These are phyloP conservation scores for Pluteus cervinus DNA, from an alignment of 768 basidiomycete species.

Conservation along the genomic window DNA sequence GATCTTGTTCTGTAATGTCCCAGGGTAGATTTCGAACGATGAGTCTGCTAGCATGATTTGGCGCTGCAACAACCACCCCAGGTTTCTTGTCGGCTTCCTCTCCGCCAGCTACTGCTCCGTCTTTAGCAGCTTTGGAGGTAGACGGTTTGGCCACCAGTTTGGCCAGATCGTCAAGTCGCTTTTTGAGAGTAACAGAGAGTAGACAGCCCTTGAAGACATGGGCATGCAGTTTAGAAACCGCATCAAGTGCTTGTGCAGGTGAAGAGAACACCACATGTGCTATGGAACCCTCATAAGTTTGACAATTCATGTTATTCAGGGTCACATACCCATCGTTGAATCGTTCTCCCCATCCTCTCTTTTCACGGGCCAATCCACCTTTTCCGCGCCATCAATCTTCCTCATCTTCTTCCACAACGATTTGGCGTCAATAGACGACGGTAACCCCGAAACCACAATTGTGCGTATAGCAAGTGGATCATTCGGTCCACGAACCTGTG, in stretches of 20 bases:
- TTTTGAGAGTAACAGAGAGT: constrained; percentile 85
- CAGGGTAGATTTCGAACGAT: constrained; percentile 91
- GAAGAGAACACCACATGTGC: constrained; percentile 73
- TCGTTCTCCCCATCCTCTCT: constrained; percentile 39
- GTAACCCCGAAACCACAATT: constrained; percentile 70
- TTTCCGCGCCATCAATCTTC: constrained; percentile 73
- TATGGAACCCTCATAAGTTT: constrained; percentile 13
- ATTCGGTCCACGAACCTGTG: constrained; percentile 30
- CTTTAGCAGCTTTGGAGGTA: constrained; percentile 12
- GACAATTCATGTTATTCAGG: not conserved
- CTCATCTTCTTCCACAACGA: constrained; percentile 81
- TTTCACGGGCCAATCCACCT: constrained; percentile 63
- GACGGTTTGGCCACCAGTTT: constrained; percentile 33
- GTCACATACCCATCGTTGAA: constrained; percentile 39
- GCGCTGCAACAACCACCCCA: constrained; percentile 30
- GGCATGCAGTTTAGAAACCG: constrained; percentile 79
- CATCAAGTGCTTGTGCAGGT: constrained; percentile 60
- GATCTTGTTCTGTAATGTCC: constrained; percentile 75
- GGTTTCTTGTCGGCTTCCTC: constrained; percentile 22
- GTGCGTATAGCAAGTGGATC: constrained; percentile 87
- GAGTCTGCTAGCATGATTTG: constrained; percentile 71
- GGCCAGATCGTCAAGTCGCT: constrained; percentile 64
- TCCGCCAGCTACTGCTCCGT: too few species aligned
- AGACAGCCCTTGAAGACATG: constrained; percentile 88
- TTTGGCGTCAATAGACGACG: constrained; percentile 55